phyloP scores from a whole-genome alignment of 2,329 filamentous ascomycete species.

The Thelonectria discophora region DNA sequence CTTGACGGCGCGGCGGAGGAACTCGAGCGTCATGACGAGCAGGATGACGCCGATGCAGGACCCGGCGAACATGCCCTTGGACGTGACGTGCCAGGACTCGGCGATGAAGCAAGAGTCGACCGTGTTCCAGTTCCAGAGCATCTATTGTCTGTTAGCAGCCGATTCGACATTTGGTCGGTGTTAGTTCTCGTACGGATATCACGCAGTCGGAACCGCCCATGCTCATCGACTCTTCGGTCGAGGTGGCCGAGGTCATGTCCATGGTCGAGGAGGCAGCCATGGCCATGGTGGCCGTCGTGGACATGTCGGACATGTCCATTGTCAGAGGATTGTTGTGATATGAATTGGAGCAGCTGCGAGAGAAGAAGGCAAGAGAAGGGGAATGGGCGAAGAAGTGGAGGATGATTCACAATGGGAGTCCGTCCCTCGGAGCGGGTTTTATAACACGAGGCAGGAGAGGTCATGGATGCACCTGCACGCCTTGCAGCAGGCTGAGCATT shows the following conservation, averaged over 20 bases:
- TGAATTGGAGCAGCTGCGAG: neutral
- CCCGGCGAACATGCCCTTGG: constrained; percentile 76
- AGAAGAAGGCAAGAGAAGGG: too few relatives aligned
- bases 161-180: too few relatives aligned
- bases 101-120: constrained; percentile 77
- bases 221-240: constrained; percentile 24
- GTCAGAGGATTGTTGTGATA: neutral
- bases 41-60: constrained; percentile 81
- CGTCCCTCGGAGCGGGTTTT: too few relatives aligned
- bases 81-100: constrained; percentile 73
- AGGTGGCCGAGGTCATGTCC: constrained; percentile 34
- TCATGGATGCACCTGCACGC: neutral
- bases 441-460: neutral
- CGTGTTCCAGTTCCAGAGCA: constrained; percentile 84
- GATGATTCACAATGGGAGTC: too few relatives aligned
- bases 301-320: constrained; percentile 12
- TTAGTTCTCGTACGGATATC: constrained; percentile 54
- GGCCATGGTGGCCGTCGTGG: constrained; percentile 22
- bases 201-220: constrained; percentile 45
- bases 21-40: constrained; percentile 77
- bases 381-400: neutral
- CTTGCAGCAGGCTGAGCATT: too few relatives aligned
- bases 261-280: constrained; percentile 31
- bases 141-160: constrained; percentile 54
- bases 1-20: constrained; percentile 73